These are phyloP conservation scores for Xylariaceae sp. DNA, from an alignment of 2,329 filamentous ascomycete species.

Conservation along the genomic window DNA sequence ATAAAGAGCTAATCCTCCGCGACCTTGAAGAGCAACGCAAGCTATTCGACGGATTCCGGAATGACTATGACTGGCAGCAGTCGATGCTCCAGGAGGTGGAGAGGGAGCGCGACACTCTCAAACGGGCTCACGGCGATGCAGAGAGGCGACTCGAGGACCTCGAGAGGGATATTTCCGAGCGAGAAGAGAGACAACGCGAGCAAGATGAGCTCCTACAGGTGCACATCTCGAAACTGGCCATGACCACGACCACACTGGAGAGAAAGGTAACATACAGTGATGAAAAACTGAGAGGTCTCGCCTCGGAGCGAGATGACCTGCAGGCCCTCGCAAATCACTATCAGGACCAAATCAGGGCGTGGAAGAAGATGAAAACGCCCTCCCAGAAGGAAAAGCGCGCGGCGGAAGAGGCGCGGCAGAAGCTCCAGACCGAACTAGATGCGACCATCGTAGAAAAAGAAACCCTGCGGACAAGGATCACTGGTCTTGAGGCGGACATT, in stretches of 20 bases:
- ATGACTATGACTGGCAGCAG: slow-evolving; percentile 32
- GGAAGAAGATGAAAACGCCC: slow-evolving; percentile 18
- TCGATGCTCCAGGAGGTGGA: slow-evolving; percentile 29
- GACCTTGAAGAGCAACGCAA: slow-evolving; percentile 34
- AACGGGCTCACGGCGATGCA: slow-evolving; percentile 24
- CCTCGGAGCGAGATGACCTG: slow-evolving; percentile 24
- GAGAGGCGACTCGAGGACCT: slow-evolving; percentile 25
- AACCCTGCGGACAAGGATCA: slow-evolving; percentile 26
- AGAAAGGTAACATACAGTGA: slow-evolving; percentile 25
- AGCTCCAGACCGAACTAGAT: slow-evolving; percentile 27
- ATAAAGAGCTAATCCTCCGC: slow-evolving; percentile 31
- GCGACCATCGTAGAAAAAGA: slow-evolving; percentile 25
- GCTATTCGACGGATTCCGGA: slow-evolving; percentile 33
- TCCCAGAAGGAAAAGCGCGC: slow-evolving; percentile 16
- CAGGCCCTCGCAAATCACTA: slow-evolving; percentile 18
- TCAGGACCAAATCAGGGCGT: slow-evolving; percentile 16
- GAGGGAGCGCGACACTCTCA: slow-evolving; percentile 33
- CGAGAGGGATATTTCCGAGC: slow-evolving; percentile 23
- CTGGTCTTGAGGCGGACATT: slow-evolving; percentile 28
- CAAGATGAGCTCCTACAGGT: slow-evolving; percentile 25
- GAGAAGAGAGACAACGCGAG: slow-evolving; percentile 22
- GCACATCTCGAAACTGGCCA: slow-evolving; percentile 24
- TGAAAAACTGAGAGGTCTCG: slow-evolving; percentile 26
- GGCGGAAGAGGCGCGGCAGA: slow-evolving; percentile 28
- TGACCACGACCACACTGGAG: slow-evolving; percentile 23